A percentile compares a stretch with the other conserved stretches of the same genome.
phyloP scores from a whole-genome alignment of 768 basidiomycete genomes.

The Stropharia rugosoannulata region DNA sequence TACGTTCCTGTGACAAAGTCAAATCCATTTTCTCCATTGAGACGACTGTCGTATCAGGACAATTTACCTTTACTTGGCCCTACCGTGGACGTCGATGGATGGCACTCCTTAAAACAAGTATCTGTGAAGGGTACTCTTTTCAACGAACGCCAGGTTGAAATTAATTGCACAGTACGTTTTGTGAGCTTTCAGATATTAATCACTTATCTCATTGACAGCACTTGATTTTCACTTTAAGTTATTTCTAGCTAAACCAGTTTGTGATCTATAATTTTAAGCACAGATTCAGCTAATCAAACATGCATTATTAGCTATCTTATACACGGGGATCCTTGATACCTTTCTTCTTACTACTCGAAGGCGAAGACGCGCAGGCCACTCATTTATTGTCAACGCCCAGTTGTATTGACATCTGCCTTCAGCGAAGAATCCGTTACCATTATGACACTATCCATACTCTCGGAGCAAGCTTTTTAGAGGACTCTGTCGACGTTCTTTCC shows the following conservation, averaged over 20 bases:
- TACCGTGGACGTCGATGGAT: constrained; percentile 38
- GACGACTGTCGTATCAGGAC: constrained; percentile 36
- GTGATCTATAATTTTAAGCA: constrained; percentile 3
- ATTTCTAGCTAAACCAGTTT: constrained; percentile 39
- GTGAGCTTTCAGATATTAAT: neutral
- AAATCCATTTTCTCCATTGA: constrained; percentile 27
- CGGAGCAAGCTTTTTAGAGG: constrained; percentile 7
- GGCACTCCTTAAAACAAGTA: constrained; percentile 29
- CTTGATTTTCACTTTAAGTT: constrained; percentile 21
- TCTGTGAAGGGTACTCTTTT: constrained; percentile 29
- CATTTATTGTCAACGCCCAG: constrained; percentile 33
- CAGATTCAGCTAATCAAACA: neutral
- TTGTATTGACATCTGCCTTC: constrained; percentile 28
- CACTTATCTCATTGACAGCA: too few species aligned
- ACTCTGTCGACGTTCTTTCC: constrained; percentile 11
- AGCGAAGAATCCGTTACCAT: constrained; percentile 15
- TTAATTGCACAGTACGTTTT: constrained; percentile 33
- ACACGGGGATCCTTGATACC: constrained; percentile 41
- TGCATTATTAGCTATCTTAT: constrained; percentile 33
- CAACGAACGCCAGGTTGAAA: constrained; percentile 26
- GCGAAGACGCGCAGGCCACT: constrained; percentile 31
- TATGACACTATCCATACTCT: constrained; percentile 6
- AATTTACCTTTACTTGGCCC: constrained; percentile 34
- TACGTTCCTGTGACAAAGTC: constrained; percentile 35
- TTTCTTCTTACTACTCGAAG: constrained; percentile 28